These are phyloP conservation scores for Graphilbum fragrans DNA, from an alignment of 2,329 filamentous ascomycete species.

Conservation along the genomic window DNA sequence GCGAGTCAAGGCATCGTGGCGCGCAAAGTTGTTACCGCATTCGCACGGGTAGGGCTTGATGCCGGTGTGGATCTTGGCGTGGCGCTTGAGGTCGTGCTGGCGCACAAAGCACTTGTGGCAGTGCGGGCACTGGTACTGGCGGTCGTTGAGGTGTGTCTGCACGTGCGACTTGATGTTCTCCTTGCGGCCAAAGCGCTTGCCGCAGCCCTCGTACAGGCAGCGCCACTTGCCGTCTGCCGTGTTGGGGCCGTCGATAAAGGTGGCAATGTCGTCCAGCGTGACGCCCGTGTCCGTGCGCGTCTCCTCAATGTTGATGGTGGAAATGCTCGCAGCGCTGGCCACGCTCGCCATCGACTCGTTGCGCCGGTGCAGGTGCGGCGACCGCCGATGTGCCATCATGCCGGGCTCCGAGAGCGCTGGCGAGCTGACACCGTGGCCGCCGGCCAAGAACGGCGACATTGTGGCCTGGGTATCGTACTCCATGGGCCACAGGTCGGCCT, in stretches of 20 bases:
- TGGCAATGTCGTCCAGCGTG: constrained; percentile 70
- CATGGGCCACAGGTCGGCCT: constrained; percentile 24
- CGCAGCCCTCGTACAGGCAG: constrained; percentile 62
- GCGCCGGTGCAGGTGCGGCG: constrained; percentile 33
- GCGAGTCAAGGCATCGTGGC: constrained; percentile 87
- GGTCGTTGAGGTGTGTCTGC: constrained; percentile 92
- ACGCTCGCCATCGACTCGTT: constrained; percentile 49
- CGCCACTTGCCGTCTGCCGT: constrained; percentile 66
- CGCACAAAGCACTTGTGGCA: constrained; percentile 95
- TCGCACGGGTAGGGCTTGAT: constrained; percentile 92
- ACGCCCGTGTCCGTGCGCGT: constrained; percentile 70
- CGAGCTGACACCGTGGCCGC: not conserved
- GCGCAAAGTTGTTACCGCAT: constrained; percentile 87
- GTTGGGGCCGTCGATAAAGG: constrained; percentile 62
- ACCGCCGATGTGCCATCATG: constrained; percentile 11
- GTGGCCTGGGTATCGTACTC: constrained; percentile 12
- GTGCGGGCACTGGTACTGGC: constrained; percentile 86
- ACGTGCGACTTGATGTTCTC: constrained; percentile 99
- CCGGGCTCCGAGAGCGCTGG: constrained; percentile 9
- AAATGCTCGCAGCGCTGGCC: constrained; percentile 45
- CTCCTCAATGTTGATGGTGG: constrained; percentile 52
- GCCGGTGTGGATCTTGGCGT: constrained; percentile 93
- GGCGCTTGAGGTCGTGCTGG: constrained; percentile 92
- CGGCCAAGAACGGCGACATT: constrained; percentile 7
- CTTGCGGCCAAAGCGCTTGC: constrained; percentile 87